Conservation (phyloP, 176 grass and related monocot species). For the Dactylis glomerata region DNA sequence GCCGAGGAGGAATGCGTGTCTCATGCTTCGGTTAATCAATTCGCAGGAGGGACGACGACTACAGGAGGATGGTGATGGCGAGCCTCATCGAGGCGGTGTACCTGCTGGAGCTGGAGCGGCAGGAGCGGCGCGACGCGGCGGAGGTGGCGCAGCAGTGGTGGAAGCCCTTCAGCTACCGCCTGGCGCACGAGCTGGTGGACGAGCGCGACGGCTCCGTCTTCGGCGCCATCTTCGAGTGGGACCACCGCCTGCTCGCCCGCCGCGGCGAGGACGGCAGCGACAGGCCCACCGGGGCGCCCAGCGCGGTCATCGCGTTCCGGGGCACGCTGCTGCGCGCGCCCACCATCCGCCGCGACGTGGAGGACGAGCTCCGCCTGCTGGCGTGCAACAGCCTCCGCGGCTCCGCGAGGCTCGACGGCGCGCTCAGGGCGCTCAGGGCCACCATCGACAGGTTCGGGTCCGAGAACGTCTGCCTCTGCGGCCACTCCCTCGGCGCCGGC, state of each 20-base stretch:
- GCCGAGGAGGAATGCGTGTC: neutral
- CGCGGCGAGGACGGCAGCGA: neutral
- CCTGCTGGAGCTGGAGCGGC: slow-evolving; percentile 85
- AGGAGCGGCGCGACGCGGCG: slow-evolving; percentile 49
- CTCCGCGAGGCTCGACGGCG: slow-evolving; percentile 58
- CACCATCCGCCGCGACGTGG: slow-evolving; percentile 70
- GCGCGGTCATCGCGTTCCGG: slow-evolving; percentile 71
- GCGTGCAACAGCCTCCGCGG: slow-evolving; percentile 72
- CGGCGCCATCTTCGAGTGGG: slow-evolving; percentile 81
- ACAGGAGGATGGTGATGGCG: slow-evolving; percentile 83
- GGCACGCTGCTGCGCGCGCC: slow-evolving; percentile 70
- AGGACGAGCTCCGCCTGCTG: slow-evolving; percentile 79
- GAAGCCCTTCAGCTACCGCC: slow-evolving; percentile 93
- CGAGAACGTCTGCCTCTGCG: slow-evolving; percentile 70
- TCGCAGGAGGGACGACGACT: slow-evolving; percentile 77
- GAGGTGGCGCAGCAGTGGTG: slow-evolving; percentile 82
- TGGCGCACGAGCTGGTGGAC: slow-evolving; percentile 66
- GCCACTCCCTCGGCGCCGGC: slow-evolving; percentile 82
- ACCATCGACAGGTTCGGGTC: slow-evolving; percentile 57
- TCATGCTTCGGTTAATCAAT: neutral
- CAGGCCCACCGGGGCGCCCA: slow-evolving; percentile 57
- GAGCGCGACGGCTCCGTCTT: slow-evolving; percentile 81
- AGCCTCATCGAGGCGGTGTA: slow-evolving; percentile 89
- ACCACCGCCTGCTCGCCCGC: slow-evolving; percentile 31
- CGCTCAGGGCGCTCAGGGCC: slow-evolving; percentile 45